Evolutionary conservation across 2,329 filamentous ascomycete genomes (phyloP), one percentile per base, ranked within the genome.

Genomic region (Hortaea sp.): DNA sequence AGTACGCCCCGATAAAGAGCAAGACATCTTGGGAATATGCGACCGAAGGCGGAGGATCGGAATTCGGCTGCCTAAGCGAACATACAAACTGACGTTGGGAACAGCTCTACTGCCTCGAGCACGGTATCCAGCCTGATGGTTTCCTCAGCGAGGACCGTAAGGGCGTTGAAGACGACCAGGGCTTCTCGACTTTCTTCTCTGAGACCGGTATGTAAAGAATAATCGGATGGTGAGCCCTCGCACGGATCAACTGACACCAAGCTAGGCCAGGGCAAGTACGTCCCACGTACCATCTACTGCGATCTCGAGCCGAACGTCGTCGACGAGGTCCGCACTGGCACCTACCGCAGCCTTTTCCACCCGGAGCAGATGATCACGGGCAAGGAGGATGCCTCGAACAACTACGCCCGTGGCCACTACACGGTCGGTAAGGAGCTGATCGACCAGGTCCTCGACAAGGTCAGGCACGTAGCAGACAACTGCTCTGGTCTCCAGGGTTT

Each of bases 361-460:
- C 92, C 92, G 50, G 92, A 97, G 76, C 85, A 94, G 76, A 95
- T 98, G 90, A 95, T 98, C 73, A 95, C 88, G 57, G 92, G 92
- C 74, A 97, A 97, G 84, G 92, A 97, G 80, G 92, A 97, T 82
- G 92, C 92, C 59, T 95, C 90, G 61, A 98, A 98, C 85, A 98
- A 98, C 84, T 97, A 97, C 68, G 92, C 92, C 63, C 90, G 92
- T 80, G 92, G 92, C 60, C 92, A 98, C 79, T 98, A 98, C 81
- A 98, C 92, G 55, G 89, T 97, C 62, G 92, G 92, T 69, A 97
- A 97, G 81, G 92, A 98, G 79, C 82, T 98, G 71, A 95, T 97
- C 63, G 92, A 98, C 71, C 84, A 89, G 69, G 92, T 97, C 53
- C 77, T 97, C 60, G 92, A 98, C 79, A 94, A 94, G 81, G 85